A percentile compares a stretch with the other conserved stretches of the same genome.
Conservation (phyloP, 768 basidiomycete genomes). For the Mycena polygramma region DNA sequence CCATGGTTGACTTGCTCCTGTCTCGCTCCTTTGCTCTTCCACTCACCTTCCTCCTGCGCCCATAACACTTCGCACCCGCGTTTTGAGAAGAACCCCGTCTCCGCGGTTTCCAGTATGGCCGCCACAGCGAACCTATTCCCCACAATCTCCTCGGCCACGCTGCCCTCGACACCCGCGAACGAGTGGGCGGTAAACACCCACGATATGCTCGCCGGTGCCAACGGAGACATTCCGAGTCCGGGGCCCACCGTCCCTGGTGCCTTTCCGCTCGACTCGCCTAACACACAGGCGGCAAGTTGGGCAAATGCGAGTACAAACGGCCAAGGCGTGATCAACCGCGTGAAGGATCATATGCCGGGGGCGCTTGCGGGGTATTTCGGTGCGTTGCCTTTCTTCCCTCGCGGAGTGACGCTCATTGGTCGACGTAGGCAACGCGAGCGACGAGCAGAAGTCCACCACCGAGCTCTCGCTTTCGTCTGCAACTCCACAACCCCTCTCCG, state of each 20-base stretch:
- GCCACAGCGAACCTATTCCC: not conserved
- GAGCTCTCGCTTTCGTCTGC: not conserved
- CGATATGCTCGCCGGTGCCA: not conserved
- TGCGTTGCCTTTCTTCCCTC: not conserved
- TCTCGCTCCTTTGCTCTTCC: too few relatives aligned
- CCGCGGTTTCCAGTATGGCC: too few relatives aligned
- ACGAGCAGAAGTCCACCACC: too few relatives aligned
- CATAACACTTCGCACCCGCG: too few relatives aligned
- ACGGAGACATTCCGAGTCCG: not conserved
- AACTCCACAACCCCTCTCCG: too few relatives aligned
- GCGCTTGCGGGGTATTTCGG: slow-evolving; percentile 10
- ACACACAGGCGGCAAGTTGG: not conserved
- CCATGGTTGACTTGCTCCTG: too few relatives aligned
- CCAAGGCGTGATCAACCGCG: not conserved
- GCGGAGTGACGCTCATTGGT: not conserved
- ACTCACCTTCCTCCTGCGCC: too few relatives aligned
- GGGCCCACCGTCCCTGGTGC: slow-evolving; percentile 5
- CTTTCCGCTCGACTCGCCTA: not conserved
- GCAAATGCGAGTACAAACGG: not conserved
- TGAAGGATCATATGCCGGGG: not conserved
- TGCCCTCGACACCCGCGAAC: slow-evolving; percentile 10
- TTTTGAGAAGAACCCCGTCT: too few relatives aligned
- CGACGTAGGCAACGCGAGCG: not conserved
- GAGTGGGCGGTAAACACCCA: slow-evolving; percentile 7
- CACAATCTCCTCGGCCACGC: not conserved